Percentiles rank a stretch among this genome's conserved stretches.
Evolutionary conservation across 1,284 basidiomycete genomes (phyloP).

Genomic region (Puccinia polysora): DNA sequence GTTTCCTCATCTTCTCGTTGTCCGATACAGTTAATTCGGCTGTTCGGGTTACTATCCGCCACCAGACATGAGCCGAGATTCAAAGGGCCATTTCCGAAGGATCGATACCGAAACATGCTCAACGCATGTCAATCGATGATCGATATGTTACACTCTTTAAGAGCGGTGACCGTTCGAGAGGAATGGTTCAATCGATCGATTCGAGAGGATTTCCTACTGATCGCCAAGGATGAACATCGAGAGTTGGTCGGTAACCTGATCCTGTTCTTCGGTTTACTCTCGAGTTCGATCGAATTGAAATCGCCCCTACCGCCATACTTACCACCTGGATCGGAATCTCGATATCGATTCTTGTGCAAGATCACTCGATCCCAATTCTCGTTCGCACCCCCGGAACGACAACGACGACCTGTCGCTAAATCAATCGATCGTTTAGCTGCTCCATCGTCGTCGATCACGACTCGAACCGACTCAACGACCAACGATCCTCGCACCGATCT

Average conservation of each 20-base stretch:
- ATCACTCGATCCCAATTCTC: too few relatives aligned
- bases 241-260: conserved; percentile 89
- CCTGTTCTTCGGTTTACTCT: conserved; percentile 80
- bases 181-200: conserved; percentile 72
- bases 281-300: conserved; percentile 79
- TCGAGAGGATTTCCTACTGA: conserved; percentile 76
- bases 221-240: conserved; percentile 75
- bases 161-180: conserved; percentile 84
- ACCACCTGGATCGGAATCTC: conserved; percentile 78
- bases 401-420: too few relatives aligned
- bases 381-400: too few relatives aligned
- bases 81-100: conserved; percentile 76
- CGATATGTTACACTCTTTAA: conserved; percentile 75
- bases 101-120: conserved; percentile 76
- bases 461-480: too few relatives aligned
- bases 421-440: too few relatives aligned
- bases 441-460: too few relatives aligned
- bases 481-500: too few relatives aligned
- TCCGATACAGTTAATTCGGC: conserved; percentile 44
- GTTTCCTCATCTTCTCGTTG: not conserved
- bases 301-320: conserved; percentile 89
- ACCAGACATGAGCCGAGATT: conserved; percentile 87
- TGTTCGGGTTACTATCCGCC: conserved; percentile 75
- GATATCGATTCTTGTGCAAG: conserved; percentile 58
- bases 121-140: conserved; percentile 77